phyloP scores from a whole-genome alignment of 192 early-diverging fungal species.

The Umbelopsis sp. region DNA sequence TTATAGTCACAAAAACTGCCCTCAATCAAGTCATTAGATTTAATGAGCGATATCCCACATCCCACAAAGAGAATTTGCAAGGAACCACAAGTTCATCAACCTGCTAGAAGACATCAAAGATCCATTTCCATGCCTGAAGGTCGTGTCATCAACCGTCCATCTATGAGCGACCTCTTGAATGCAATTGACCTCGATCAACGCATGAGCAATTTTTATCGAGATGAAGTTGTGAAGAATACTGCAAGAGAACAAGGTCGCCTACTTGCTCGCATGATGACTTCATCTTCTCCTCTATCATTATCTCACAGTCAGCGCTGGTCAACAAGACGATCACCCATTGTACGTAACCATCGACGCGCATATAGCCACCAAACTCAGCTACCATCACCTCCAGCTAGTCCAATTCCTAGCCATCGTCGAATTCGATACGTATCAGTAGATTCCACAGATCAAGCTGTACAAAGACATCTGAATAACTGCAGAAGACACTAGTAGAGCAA shows the following conservation, averaged over 20 bases:
- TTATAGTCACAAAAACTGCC: conserved; percentile 1
- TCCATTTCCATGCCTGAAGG: conserved; percentile 13
- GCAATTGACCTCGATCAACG: conserved; percentile 34
- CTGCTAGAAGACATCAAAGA: background rate
- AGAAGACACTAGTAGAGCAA: conserved; percentile 5
- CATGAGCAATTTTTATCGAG: conserved; percentile 26
- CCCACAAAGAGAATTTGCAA: background rate
- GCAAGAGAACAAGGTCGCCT: conserved; percentile 19
- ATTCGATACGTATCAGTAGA: conserved; percentile 12
- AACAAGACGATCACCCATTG: background rate
- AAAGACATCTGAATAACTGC: background rate
- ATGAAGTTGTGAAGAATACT: conserved; percentile 22
- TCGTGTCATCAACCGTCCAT: background rate
- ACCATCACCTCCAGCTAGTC: background rate
- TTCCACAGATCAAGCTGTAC: conserved; percentile 5
- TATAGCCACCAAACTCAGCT: background rate
- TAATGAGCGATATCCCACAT: background rate
- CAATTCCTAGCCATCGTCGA: conserved; percentile 1
- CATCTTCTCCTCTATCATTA: background rate
- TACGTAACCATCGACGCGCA: background rate
- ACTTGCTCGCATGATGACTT: conserved; percentile 14
- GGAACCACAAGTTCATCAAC: background rate
- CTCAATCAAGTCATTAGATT: conserved; percentile 6
- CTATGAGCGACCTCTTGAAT: conserved; percentile 28
- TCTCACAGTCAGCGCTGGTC: background rate